phyloP scores from a whole-genome alignment of 2,329 filamentous ascomycete genomes.

The Botrytis sinoallii region DNA sequence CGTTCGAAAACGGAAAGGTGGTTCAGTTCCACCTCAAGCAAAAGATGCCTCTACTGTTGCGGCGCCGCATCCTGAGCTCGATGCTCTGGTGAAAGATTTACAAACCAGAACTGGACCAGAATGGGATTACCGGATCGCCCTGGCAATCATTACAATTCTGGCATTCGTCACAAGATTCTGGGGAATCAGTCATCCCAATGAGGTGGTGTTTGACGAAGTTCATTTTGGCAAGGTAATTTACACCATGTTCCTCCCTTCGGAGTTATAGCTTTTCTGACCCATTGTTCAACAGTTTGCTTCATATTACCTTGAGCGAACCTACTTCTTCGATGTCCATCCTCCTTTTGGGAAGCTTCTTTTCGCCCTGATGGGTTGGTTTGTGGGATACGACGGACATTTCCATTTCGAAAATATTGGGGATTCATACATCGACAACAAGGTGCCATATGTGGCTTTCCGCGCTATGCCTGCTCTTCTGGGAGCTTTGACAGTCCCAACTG shows the following conservation, averaged over 20 bases:
- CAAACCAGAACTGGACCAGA: slow-evolving; percentile 53
- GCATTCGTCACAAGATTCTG: slow-evolving; percentile 93
- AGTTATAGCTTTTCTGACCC: slow-evolving; percentile 17
- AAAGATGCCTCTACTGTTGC: slow-evolving; percentile 42
- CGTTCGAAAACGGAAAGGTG: slow-evolving; percentile 42
- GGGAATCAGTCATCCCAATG: slow-evolving; percentile 90
- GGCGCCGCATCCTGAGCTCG: slow-evolving; percentile 45
- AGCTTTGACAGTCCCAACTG: slow-evolving; percentile 87
- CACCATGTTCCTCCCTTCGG: not conserved
- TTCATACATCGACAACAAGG: slow-evolving; percentile 94
- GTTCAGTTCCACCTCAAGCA: slow-evolving; percentile 47
- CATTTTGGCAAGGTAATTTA: slow-evolving; percentile 91
- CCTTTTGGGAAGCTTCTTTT: slow-evolving; percentile 98
- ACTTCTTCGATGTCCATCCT: slow-evolving; percentile 99
- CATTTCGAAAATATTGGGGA: slow-evolving; percentile 99
- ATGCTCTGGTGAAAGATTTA: slow-evolving; percentile 47
- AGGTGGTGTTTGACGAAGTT: slow-evolving; percentile 98
- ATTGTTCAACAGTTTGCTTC: slow-evolving; percentile 60
- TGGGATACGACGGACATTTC: slow-evolving; percentile 95
- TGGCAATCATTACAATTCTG: slow-evolving; percentile 72
- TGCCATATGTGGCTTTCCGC: slow-evolving; percentile 94
- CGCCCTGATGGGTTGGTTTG: slow-evolving; percentile 93
- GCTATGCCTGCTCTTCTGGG: slow-evolving; percentile 89
- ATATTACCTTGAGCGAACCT: slow-evolving; percentile 90
- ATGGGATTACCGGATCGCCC: slow-evolving; percentile 78